phyloP scores from a whole-genome alignment of 2,329 filamentous ascomycete genomes.

The Alternaria gaisen region DNA sequence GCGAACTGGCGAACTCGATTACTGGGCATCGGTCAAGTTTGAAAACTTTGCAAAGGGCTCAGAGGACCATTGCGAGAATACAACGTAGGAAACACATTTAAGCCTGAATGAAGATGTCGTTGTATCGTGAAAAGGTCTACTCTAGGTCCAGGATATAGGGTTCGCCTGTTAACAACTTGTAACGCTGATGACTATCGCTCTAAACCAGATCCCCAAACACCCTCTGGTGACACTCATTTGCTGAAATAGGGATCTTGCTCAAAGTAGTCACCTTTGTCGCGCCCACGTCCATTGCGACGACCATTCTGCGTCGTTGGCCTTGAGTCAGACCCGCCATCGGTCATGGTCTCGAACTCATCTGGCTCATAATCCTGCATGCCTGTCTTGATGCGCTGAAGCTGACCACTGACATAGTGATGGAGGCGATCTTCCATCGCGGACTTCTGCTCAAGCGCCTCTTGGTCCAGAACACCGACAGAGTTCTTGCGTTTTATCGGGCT shows the following conservation, averaged over 20 bases:
- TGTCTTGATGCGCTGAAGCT: slow-evolving; percentile 76
- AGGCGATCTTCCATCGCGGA: slow-evolving; percentile 67
- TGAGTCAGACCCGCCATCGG: slow-evolving; percentile 53
- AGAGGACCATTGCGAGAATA: not conserved
- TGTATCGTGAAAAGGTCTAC: slow-evolving; percentile 6
- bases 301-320: slow-evolving; percentile 37
- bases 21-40: too few species aligned
- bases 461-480: slow-evolving; percentile 62
- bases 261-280: slow-evolving; percentile 40
- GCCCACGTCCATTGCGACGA: slow-evolving; percentile 24
- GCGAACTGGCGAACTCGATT: too few species aligned
- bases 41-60: too few species aligned
- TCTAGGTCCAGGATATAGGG: slow-evolving; percentile 33
- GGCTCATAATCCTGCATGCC: slow-evolving; percentile 63
- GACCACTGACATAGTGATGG: slow-evolving; percentile 81
- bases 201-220: not conserved
- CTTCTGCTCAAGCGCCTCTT: slow-evolving; percentile 57
- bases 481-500: slow-evolving; percentile 51
- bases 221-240: slow-evolving; percentile 19
- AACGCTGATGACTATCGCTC: slow-evolving; percentile 6
- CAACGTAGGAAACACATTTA: not conserved
- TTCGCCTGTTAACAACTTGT: slow-evolving; percentile 17
- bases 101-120: not conserved
- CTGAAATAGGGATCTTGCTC: slow-evolving; percentile 42
- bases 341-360: slow-evolving; percentile 70